Evolutionary conservation across 306 rosid species (phyloP), one percentile per base, ranked within the genome.

Genomic region (Delonix regia): DNA sequence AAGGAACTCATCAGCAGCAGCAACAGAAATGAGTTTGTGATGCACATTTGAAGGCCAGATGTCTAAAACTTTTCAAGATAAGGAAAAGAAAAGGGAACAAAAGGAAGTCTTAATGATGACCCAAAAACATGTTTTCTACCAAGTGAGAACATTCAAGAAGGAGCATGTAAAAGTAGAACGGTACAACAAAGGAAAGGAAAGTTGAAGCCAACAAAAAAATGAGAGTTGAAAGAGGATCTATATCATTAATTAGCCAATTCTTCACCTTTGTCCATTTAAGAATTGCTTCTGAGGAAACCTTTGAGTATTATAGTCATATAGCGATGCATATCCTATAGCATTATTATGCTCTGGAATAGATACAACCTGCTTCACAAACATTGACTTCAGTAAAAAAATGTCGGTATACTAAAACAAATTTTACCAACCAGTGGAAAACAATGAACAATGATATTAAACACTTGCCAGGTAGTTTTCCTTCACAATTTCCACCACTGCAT

Each of bases 391-490:
- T 71, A 24, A 61, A 71, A 71, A 38, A 30, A 38, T 30, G 48
- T 61, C 63, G 41, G 36, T 44, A 41, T 36, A 74, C 80, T 61
- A 14, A n/a, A 36, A 73, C 44, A 44, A 61, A 56, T 13, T 68
- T 73, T 66, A 73, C 28, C 19, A 57, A 60, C 27, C 71, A 22
- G 53, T 34, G 52, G 52, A 80, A 25, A 77, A 79, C 28, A 68
- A 21, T 62, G 38, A 82, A 67, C 13, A 83, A 16, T 10, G 75
- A 55, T 22, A 28, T 48, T 10, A 71, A 66, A 72, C 53, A 89
- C 99, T 88, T 88, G 79, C 99, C 97, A 93, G 69, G 88, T 95
- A 95, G 84, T 86, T 87, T 71, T 95, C 97, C 84, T 91, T 95
- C 77, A 88, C 94, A 74, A 90, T 80, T 89, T 95, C 98, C 68